Conservation (phyloP, 2,329 filamentous ascomycete genomes). For the Epichloe elymi region DNA sequence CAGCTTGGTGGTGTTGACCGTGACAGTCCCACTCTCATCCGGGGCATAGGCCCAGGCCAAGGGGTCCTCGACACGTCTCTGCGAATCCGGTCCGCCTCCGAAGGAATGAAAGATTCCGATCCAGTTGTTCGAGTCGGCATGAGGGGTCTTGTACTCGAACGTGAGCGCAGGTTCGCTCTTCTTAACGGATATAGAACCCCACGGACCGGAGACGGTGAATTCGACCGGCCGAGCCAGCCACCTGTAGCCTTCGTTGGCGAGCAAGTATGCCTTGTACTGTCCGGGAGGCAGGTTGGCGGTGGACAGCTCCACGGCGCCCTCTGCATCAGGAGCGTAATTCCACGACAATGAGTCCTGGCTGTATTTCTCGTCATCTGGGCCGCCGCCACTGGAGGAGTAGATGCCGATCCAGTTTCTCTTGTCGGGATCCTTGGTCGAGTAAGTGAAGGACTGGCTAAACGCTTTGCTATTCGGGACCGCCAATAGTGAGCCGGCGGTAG, state of each 20-base stretch:
- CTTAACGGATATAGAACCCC: constrained; percentile 6
- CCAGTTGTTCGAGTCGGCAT: constrained; percentile 22
- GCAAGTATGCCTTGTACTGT: constrained; percentile 22
- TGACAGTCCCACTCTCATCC: constrained; percentile 13
- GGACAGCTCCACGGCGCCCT: constrained; percentile 15
- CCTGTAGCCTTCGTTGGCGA: constrained; percentile 20
- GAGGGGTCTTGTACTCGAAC: constrained; percentile 21
- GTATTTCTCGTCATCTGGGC: constrained; percentile 17
- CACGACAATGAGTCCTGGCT: constrained; percentile 17
- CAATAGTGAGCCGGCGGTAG: not conserved
- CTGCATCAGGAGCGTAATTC: constrained; percentile 15
- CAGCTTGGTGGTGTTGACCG: constrained; percentile 13
- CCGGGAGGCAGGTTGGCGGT: constrained; percentile 13
- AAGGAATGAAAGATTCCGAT: constrained; percentile 22
- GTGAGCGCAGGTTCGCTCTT: constrained; percentile 14
- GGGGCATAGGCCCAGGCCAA: constrained; percentile 23
- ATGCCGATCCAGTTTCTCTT: constrained; percentile 25
- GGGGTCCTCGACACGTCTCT: constrained; percentile 12
- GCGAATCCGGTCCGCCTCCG: constrained; percentile 22
- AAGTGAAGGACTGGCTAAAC: constrained; percentile 12
- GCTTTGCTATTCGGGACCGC: not conserved
- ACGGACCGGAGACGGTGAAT: constrained; percentile 12
- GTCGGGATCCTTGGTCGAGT: constrained; percentile 14
- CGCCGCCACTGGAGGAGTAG: constrained; percentile 18
- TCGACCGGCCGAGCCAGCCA: constrained; percentile 20